Evolutionary conservation across 257 asterid genomes (phyloP).

Genomic region (Solanum ossicruentum): DNA sequence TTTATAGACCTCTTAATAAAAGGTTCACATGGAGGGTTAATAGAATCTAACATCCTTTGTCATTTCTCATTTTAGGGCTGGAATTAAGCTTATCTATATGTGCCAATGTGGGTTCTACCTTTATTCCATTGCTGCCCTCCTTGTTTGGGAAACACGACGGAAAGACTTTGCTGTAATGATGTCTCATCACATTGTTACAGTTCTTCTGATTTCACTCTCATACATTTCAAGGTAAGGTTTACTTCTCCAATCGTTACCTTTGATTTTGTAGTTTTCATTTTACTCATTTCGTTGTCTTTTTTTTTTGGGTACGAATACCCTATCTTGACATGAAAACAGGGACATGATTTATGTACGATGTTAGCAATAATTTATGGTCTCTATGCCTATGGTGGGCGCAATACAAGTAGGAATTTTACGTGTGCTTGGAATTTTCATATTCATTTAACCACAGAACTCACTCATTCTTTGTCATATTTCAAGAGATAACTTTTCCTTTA

Average conservation of each 20-base stretch:
- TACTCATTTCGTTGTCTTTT: background rate
- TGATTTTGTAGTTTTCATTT: background rate
- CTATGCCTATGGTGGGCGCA: background rate
- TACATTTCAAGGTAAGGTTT: constrained; percentile 54
- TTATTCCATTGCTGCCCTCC: constrained; percentile 73
- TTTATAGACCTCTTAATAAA: background rate
- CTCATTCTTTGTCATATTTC: background rate
- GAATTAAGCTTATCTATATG: constrained; percentile 62
- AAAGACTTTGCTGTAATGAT: constrained; percentile 89
- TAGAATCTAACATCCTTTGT: background rate
- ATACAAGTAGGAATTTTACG: background rate
- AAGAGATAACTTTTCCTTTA: background rate
- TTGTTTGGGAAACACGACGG: constrained; percentile 87
- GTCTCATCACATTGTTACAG: constrained; percentile 84
- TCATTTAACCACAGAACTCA: background rate
- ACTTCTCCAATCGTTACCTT: constrained; percentile 1
- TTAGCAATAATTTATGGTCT: background rate
- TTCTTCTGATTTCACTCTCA: constrained; percentile 56
- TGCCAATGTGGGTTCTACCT: constrained; percentile 92
- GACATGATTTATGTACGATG: background rate
- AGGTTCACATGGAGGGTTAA: background rate
- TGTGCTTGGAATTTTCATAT: background rate
- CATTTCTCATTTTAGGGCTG: constrained; percentile 29
- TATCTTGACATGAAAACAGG: background rate
- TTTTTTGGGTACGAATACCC: background rate